Conservation (phyloP, 2,329 filamentous ascomycete genomes). For the Nannizziopsis arthrosporioides region DNA sequence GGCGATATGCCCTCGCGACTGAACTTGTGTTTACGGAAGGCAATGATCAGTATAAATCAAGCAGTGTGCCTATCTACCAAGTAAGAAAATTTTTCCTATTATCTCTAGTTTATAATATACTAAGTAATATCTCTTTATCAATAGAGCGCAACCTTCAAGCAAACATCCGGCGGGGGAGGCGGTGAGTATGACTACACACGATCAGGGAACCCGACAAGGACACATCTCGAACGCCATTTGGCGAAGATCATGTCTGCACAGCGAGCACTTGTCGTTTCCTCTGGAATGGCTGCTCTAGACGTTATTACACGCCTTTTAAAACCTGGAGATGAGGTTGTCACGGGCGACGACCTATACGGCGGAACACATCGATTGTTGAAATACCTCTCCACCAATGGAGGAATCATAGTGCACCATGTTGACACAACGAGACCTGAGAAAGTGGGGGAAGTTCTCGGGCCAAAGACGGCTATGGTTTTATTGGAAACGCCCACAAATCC, state of each 20-base stretch:
- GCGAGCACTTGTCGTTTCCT: conserved; percentile 83
- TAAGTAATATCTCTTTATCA: not conserved
- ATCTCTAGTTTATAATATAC: not conserved
- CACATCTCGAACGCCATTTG: conserved; percentile 88
- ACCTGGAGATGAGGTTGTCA: conserved; percentile 92
- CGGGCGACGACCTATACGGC: conserved; percentile 92
- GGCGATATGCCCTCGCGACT: conserved; percentile 85
- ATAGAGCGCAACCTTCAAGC: conserved; percentile 94
- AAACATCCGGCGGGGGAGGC: conserved; percentile 64
- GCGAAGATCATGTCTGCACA: conserved; percentile 98
- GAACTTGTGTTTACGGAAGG: conserved; percentile 94
- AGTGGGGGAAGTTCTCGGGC: conserved; percentile 56
- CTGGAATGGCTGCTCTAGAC: conserved; percentile 93
- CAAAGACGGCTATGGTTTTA: conserved; percentile 88
- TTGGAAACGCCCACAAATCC: conserved; percentile 96
- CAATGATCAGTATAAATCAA: conserved; percentile 93
- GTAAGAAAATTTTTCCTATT: conserved; percentile 26
- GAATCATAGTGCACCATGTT: conserved; percentile 89
- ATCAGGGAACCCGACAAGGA: conserved; percentile 90
- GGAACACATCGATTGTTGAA: conserved; percentile 89
- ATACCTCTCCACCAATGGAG: conserved; percentile 77
- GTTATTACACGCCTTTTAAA: conserved; percentile 84
- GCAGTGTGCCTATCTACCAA: conserved; percentile 94
- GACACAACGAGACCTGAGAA: conserved; percentile 72
- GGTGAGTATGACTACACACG: conserved; percentile 97